phyloP scores from a whole-genome alignment of 1,139 yeast species.

The Magnusiomyces magnusii region DNA sequence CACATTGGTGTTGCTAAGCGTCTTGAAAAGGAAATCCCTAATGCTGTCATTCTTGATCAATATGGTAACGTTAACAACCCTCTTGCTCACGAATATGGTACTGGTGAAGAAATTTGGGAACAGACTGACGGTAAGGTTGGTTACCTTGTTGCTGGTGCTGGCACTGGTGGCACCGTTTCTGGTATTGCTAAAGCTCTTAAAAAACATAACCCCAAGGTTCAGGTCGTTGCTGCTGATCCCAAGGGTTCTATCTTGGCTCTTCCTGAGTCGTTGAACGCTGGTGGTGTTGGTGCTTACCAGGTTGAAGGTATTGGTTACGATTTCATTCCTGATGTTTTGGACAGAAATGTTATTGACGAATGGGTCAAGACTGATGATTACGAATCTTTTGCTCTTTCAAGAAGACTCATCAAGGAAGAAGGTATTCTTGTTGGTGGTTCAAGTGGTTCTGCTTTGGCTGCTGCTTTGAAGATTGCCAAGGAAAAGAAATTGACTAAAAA shows the following conservation, averaged over 20 bases:
- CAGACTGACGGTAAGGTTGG: slow-evolving; percentile 68
- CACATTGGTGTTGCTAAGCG: slow-evolving; percentile 85
- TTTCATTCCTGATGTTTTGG: slow-evolving; percentile 74
- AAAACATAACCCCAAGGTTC: slow-evolving; percentile 56
- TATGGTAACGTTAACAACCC: slow-evolving; percentile 77
- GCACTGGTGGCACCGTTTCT: slow-evolving; percentile 71
- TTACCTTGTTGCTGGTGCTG: slow-evolving; percentile 72
- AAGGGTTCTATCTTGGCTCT: slow-evolving; percentile 77
- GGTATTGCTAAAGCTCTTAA: slow-evolving; percentile 75
- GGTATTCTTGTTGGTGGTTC: slow-evolving; percentile 88
- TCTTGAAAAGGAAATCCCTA: slow-evolving; percentile 76
- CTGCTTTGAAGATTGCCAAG: slow-evolving; percentile 64
- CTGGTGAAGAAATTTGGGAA: slow-evolving; percentile 82
- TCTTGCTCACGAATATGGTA: slow-evolving; percentile 74
- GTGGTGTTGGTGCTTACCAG: slow-evolving; percentile 54
- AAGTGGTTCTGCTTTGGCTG: slow-evolving; percentile 78
- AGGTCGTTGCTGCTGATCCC: slow-evolving; percentile 79
- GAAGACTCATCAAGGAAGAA: slow-evolving; percentile 78
- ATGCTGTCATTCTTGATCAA: slow-evolving; percentile 80
- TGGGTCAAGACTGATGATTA: slow-evolving; percentile 88
- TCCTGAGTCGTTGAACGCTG: slow-evolving; percentile 65
- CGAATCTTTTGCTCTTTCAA: slow-evolving; percentile 71
- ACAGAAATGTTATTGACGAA: slow-evolving; percentile 57
- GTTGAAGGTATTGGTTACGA: slow-evolving; percentile 94
- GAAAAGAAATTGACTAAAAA: slow-evolving; percentile 62